Evolutionary conservation across 2,329 filamentous ascomycete species (phyloP).

Genomic region (Chrysoporthe puriensis): DNA sequence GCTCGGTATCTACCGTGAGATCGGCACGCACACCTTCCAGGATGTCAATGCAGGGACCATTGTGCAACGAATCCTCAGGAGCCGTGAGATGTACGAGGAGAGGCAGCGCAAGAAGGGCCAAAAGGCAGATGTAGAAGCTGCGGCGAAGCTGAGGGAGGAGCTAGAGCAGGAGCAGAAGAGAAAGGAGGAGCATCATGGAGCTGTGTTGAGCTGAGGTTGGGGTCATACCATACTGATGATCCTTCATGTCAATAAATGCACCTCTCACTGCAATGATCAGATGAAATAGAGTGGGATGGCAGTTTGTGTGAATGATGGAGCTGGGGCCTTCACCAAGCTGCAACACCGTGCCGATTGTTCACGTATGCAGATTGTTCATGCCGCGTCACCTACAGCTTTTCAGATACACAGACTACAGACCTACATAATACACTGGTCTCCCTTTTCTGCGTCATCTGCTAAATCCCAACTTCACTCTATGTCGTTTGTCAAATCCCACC

Average conservation of each 20-base stretch:
- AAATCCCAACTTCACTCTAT: not conserved
- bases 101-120: conserved; percentile 87
- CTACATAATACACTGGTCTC: too few species aligned
- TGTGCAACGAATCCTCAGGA: conserved; percentile 86
- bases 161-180: conserved; percentile 61
- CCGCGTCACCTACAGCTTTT: too few species aligned
- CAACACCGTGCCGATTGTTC: not conserved
- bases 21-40: conserved; percentile 76
- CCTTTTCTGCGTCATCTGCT: not conserved
- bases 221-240: not conserved
- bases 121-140: conserved; percentile 77
- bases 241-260: not conserved
- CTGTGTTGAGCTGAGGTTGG: not conserved
- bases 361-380: not conserved
- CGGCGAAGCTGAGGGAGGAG: conserved; percentile 63
- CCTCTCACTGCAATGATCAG: not conserved
- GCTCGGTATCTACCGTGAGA: conserved; percentile 82
- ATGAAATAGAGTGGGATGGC: not conserved
- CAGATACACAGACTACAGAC: too few species aligned
- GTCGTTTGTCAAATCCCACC: not conserved
- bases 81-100: conserved; percentile 86
- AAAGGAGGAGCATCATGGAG: conserved; percentile 43
- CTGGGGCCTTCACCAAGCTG: not conserved
- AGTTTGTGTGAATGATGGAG: not conserved
- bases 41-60: conserved; percentile 74